A percentile compares a stretch with the other conserved stretches of the same genome.
These are phyloP conservation scores for Globisporangium ultimum DNA, from an alignment of 352 stramenopile genomes.

Conservation along the genomic window DNA sequence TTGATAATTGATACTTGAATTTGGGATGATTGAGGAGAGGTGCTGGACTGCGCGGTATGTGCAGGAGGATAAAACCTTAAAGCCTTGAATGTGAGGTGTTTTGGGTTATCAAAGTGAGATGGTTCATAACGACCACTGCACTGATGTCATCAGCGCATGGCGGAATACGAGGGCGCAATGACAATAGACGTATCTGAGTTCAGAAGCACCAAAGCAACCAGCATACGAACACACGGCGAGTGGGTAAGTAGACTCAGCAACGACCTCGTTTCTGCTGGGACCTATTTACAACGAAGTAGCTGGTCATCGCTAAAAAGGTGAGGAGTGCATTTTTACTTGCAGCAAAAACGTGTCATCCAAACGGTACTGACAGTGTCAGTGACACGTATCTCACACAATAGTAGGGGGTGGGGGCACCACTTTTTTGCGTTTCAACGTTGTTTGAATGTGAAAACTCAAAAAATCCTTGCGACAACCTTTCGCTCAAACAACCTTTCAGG, in stretches of 20 bases:
- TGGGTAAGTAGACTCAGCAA: too few relatives aligned
- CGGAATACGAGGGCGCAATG: background rate
- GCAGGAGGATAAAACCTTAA: background rate
- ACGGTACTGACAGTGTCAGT: too few relatives aligned
- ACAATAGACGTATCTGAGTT: background rate
- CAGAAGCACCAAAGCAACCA: background rate
- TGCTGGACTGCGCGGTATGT: background rate
- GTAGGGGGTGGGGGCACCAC: too few relatives aligned
- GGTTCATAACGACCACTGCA: constrained; percentile 1
- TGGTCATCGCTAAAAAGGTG: too few relatives aligned
- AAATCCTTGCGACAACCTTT: background rate
- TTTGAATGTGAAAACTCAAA: background rate
- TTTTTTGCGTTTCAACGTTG: background rate
- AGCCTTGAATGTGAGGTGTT: background rate
- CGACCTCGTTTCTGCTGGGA: too few relatives aligned
- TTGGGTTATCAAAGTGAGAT: background rate
- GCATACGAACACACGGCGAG: too few relatives aligned
- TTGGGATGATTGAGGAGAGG: too few relatives aligned
- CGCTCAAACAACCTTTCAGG: constrained; percentile 3
- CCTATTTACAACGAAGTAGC: too few relatives aligned
- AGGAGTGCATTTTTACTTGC: too few relatives aligned
- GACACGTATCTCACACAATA: too few relatives aligned
- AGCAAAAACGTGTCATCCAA: too few relatives aligned
- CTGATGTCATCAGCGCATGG: constrained; percentile 8
- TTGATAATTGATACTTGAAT: too few relatives aligned